Evolutionary conservation across 1,284 basidiomycete genomes (phyloP).

Genomic region (Coniferiporia weirii): DNA sequence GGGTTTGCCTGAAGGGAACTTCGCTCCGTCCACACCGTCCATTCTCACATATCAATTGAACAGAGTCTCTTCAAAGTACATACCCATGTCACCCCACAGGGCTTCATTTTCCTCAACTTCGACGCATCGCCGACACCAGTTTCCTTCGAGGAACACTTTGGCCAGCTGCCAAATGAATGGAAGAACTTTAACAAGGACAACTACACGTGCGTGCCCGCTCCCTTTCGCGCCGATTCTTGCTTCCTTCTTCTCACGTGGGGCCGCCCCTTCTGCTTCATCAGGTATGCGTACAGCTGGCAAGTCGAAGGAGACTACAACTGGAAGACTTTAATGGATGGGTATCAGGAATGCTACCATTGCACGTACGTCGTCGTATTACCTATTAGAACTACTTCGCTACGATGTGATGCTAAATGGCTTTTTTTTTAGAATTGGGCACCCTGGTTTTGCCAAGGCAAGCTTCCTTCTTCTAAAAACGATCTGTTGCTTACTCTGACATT

Average conservation of each 20-base stretch:
- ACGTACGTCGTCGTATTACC: slow-evolving; percentile 6
- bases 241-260: background rate
- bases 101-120: slow-evolving; percentile 26
- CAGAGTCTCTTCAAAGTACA: slow-evolving; percentile 24
- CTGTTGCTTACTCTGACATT: too few species aligned
- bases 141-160: slow-evolving; percentile 23
- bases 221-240: background rate
- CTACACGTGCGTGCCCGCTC: slow-evolving; percentile 12
- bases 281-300: slow-evolving; percentile 16
- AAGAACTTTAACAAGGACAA: slow-evolving; percentile 10
- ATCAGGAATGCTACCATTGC: slow-evolving; percentile 27
- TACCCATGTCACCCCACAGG: slow-evolving; percentile 23
- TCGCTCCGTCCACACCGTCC: background rate
- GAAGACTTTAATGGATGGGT: slow-evolving; percentile 26
- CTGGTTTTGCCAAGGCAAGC: slow-evolving; percentile 22
- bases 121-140: slow-evolving; percentile 21
- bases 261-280: background rate
- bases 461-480: background rate
- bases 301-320: slow-evolving; percentile 19
- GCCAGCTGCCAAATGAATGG: slow-evolving; percentile 14
- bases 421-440: slow-evolving; percentile 21
- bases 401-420: background rate
- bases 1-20: background rate
- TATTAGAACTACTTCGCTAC: background rate
- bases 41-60: background rate